These are phyloP conservation scores for Teratosphaeria gauchensis DNA, from an alignment of 2,329 filamentous ascomycete species.

Conservation along the genomic window DNA sequence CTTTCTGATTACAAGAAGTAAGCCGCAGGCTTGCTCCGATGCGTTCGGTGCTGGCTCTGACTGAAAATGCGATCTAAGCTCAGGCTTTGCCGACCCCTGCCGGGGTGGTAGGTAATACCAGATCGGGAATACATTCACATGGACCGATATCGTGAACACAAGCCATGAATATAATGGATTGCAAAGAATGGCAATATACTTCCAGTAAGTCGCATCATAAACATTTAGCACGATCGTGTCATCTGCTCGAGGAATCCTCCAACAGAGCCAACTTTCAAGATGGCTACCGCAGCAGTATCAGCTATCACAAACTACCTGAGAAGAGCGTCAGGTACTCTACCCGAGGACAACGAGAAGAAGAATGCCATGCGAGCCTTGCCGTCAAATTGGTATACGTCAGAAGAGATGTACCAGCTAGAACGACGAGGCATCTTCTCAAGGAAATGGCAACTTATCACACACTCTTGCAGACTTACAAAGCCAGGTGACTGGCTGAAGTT, in stretches of 20 bases:
- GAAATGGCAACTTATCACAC: conserved; percentile 48
- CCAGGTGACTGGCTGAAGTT: conserved; percentile 49
- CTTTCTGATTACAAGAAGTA: neutral
- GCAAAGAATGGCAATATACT: neutral
- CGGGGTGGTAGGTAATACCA: neutral
- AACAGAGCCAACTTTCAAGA: neutral
- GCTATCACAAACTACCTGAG: conserved; percentile 1
- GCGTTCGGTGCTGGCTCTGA: neutral
- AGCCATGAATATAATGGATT: neutral
- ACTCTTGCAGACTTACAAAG: conserved; percentile 42
- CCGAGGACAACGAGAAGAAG: neutral
- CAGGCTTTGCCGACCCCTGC: neutral
- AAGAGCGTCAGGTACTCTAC: neutral
- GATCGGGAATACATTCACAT: neutral
- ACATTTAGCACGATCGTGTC: neutral
- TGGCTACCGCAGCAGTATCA: conserved; percentile 3
- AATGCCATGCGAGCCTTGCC: conserved; percentile 33
- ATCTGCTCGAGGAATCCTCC: neutral
- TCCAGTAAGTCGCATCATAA: neutral
- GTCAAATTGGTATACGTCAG: conserved; percentile 43
- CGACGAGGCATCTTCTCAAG: conserved; percentile 48
- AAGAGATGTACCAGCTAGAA: conserved; percentile 49
- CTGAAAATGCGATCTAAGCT: neutral
- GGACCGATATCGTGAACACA: neutral
- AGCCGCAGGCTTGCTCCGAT: neutral